Conservation (phyloP, 768 basidiomycete genomes). For the Rhodotorula toruloides region DNA sequence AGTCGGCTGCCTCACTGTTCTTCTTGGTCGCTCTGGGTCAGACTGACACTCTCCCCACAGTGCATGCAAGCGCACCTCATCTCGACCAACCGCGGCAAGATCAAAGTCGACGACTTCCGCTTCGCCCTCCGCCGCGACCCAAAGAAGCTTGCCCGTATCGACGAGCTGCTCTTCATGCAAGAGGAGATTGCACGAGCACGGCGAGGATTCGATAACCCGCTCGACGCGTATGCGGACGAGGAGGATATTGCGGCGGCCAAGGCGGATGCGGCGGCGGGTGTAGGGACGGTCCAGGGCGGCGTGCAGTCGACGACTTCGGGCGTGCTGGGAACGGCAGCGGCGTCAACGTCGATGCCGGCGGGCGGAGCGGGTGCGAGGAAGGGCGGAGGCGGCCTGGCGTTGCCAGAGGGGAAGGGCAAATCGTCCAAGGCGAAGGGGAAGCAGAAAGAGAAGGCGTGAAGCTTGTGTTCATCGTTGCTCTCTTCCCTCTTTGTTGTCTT, state of each 20-base stretch:
- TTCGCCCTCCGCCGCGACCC: conserved; percentile 74
- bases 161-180: conserved; percentile 86
- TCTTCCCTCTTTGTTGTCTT: too few relatives aligned
- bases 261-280: neutral
- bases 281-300: neutral
- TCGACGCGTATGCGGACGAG: conserved; percentile 20
- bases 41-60: conserved; percentile 12
- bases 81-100: conserved; percentile 36
- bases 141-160: conserved; percentile 85
- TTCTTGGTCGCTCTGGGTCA: neutral
- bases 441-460: conserved; percentile 12
- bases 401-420: neutral
- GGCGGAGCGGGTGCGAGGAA: neutral
- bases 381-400: neutral
- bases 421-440: conserved; percentile 9
- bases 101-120: conserved; percentile 73
- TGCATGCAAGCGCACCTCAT: conserved; percentile 36
- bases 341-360: neutral
- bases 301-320: neutral
- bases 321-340: neutral
- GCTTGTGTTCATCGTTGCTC: too few relatives aligned
- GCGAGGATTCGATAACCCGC: conserved; percentile 29
- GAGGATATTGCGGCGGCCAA: conserved; percentile 15
- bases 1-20: conserved; percentile 45
- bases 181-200: conserved; percentile 83